Evolutionary conservation across 2,329 filamentous ascomycete genomes (phyloP).

Genomic region (Fusarium compactum): DNA sequence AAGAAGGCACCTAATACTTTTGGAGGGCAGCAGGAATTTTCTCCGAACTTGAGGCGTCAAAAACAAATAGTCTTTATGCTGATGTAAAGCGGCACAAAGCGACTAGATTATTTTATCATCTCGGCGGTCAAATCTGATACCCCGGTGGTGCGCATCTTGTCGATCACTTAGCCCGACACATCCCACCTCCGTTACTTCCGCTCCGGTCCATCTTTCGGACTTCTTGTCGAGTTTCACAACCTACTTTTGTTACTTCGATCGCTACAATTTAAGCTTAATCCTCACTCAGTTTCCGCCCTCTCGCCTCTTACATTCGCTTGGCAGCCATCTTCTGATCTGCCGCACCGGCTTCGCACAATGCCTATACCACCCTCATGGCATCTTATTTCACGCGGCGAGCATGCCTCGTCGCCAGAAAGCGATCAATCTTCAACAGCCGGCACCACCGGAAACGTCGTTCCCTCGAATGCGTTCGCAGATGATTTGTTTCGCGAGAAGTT

Average conservation of each 20-base stretch:
- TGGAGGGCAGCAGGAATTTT: not conserved
- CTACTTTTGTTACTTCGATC: conserved; percentile 8
- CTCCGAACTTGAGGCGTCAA: not conserved
- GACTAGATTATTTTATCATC: not conserved
- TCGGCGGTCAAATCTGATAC: not conserved
- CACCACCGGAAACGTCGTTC: conserved; percentile 22
- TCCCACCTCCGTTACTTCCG: conserved; percentile 28
- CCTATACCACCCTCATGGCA: conserved; percentile 20
- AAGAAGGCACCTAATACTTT: conserved; percentile 11
- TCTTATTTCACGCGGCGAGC: conserved; percentile 38
- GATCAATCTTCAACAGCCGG: conserved; percentile 32
- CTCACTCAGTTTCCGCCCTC: not conserved
- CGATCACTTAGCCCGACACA: conserved; percentile 30
- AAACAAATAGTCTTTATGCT: not conserved
- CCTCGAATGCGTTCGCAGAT: conserved; percentile 37
- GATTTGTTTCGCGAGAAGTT: conserved; percentile 48
- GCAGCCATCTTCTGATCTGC: conserved; percentile 6
- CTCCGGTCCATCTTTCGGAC: conserved; percentile 42
- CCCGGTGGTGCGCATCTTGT: not conserved
- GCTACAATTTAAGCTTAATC: conserved; percentile 31
- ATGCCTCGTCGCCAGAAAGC: conserved; percentile 41
- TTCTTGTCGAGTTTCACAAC: conserved; percentile 18
- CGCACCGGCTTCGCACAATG: conserved; percentile 26
- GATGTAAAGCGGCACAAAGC: not conserved
- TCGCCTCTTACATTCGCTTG: conserved; percentile 3